Evolutionary conservation across 108 stramenopile species (phyloP), one percentile per base, ranked within the genome.

Genomic region (Epithemia pelagica): DNA sequence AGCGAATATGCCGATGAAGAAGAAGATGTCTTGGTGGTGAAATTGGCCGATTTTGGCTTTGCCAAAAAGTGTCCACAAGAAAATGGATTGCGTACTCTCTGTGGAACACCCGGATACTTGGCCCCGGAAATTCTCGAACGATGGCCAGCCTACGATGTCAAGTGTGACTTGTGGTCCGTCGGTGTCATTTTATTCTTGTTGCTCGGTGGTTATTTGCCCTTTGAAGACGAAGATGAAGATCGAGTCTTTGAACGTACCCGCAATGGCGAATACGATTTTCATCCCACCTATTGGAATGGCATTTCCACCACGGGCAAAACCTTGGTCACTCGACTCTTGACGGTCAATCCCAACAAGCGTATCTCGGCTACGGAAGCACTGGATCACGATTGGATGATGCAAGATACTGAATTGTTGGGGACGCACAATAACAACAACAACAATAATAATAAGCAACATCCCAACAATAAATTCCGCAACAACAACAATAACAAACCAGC

Each of bases 21-120:
- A 15, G 27, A 59, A 25, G 37, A 46, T 46, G 37, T 46, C 37
- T 46, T 46, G 37, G 15, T 15, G 37, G 83, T 99, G 63, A 99
- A 99, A 74, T 70, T 99, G 52, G 96, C 95, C 21, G 99, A 99
- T 77, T 98, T 99, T 87, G 99, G 99, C 46, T 96, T 98, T 69
- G 96, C 97, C 30, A 91, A 96, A 68, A 64, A 59, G 10, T 72
- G 75, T 3, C 52, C 62, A 28, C 68, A 56, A 31, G 70, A 69
- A 30, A 80, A 92, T 64, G 81, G 85, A 25, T 92, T 95, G 52
- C 89, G 86, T n/a, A 95, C 94, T 1, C 82, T 95, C 58, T 96
- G 95, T 71, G 99, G 99, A 2, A 99, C 99, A 24, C 96, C 96
- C 37, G 96, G 96, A 68, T 97, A 98, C 59, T 83, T 98, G 23